These are phyloP conservation scores for Quercus agrifolia DNA, from an alignment of 306 rosid genomes.

Conservation along the genomic window DNA sequence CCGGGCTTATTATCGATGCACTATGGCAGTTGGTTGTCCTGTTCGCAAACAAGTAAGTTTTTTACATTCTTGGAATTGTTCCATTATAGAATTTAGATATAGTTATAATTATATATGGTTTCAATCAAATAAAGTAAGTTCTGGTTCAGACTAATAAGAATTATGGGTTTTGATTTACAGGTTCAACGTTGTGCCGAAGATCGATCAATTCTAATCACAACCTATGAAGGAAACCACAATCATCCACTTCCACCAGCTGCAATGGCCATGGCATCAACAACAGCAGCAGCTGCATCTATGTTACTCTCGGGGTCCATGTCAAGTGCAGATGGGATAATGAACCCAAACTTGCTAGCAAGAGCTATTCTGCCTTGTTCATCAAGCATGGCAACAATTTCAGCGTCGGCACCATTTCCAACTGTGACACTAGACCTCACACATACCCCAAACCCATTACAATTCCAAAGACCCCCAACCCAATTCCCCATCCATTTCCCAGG, in stretches of 20 bases:
- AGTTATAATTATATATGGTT: too few species aligned
- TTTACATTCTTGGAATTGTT: not conserved
- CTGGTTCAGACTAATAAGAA: not conserved
- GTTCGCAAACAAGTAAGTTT: slow-evolving; percentile 92
- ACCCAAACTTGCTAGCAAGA: slow-evolving; percentile 66
- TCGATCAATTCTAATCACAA: slow-evolving; percentile 69
- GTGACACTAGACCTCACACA: slow-evolving; percentile 87
- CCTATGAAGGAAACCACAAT: slow-evolving; percentile 93
- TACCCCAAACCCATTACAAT: slow-evolving; percentile 48
- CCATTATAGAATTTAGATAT: too few species aligned
- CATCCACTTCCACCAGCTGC: slow-evolving; percentile 98
- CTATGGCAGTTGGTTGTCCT: slow-evolving; percentile 96
- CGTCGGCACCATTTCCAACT: slow-evolving; percentile 50
- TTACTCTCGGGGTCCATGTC: slow-evolving; percentile 85
- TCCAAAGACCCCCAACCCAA: slow-evolving; percentile 49
- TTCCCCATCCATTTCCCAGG: slow-evolving; percentile 61
- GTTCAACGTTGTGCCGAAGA: slow-evolving; percentile 98
- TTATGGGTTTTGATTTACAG: slow-evolving; percentile 23
- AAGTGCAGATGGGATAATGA: slow-evolving; percentile 83
- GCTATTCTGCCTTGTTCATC: slow-evolving; percentile 20
- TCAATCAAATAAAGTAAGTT: too few species aligned
- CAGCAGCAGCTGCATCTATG: slow-evolving; percentile 88
- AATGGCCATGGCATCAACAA: slow-evolving; percentile 95
- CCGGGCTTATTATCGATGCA: slow-evolving; percentile 90
- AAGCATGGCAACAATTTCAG: slow-evolving; percentile 43